Percentiles rank a stretch among this genome's conserved stretches.
Evolutionary conservation across 202 grass and related monocot species (phyloP).

Genomic region (Digitaria exilis): DNA sequence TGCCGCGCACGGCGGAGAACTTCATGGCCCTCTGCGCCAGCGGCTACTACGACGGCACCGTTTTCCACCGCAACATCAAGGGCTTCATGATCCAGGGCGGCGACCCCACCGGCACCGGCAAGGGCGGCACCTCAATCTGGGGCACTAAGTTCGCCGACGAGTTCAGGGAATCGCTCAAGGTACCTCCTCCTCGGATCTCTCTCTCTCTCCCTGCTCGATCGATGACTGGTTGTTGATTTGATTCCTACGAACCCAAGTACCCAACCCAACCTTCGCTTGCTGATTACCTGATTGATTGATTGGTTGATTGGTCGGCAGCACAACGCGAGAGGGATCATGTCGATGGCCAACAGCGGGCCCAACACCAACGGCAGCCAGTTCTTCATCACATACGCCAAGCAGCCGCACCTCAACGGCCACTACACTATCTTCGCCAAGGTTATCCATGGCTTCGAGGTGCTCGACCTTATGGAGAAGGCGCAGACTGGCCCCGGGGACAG

Average conservation of each 20-base stretch:
- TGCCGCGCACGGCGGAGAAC: slow-evolving; percentile 80
- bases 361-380: slow-evolving; percentile 99
- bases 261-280: too few species aligned
- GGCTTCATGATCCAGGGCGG: slow-evolving; percentile 99
- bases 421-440: slow-evolving; percentile 98
- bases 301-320: slow-evolving; percentile 60
- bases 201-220: too few species aligned
- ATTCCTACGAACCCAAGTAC: too few species aligned
- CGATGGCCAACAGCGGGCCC: slow-evolving; percentile 88
- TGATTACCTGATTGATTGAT: not conserved
- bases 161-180: slow-evolving; percentile 89
- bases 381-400: slow-evolving; percentile 92
- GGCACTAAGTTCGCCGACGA: slow-evolving; percentile 91
- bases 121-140: slow-evolving; percentile 89
- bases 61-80: slow-evolving; percentile 98
- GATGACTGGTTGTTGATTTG: too few species aligned
- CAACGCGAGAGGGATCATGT: slow-evolving; percentile 74
- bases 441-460: slow-evolving; percentile 95
- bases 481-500: slow-evolving; percentile 76
- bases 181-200: slow-evolving; percentile 2
- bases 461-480: slow-evolving; percentile 98
- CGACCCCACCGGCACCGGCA: slow-evolving; percentile 86
- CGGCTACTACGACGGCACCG: slow-evolving; percentile 90
- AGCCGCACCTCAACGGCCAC: slow-evolving; percentile 94
- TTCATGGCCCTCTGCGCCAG: slow-evolving; percentile 90